phyloP scores from a whole-genome alignment of 768 basidiomycete genomes.

The Lentinula detonsa region DNA sequence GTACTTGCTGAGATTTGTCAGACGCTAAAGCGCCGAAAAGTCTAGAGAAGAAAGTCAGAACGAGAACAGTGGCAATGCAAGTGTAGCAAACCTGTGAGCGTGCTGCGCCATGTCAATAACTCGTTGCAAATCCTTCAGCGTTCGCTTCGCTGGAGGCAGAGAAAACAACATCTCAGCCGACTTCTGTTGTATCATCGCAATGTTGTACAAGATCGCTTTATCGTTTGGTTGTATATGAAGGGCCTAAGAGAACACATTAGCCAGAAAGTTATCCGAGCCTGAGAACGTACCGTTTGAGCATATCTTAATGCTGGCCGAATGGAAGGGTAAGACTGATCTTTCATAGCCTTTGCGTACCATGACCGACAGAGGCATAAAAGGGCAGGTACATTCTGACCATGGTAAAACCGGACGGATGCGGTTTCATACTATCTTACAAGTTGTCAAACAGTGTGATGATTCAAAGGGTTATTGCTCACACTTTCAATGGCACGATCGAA shows the following conservation, averaged over 20 bases:
- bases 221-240: conserved; percentile 80
- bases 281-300: conserved; percentile 60
- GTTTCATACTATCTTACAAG: conserved; percentile 74
- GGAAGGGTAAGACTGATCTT: conserved; percentile 75
- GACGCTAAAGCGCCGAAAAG: conserved; percentile 80
- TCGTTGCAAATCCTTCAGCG: conserved; percentile 70
- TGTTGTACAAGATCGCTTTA: conserved; percentile 89
- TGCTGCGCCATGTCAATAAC: conserved; percentile 78
- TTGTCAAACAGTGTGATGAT: background rate
- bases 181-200: conserved; percentile 98
- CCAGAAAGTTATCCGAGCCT: background rate
- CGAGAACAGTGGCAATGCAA: background rate
- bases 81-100: conserved; percentile 68
- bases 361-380: conserved; percentile 85
- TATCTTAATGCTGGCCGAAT: conserved; percentile 84
- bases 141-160: conserved; percentile 67
- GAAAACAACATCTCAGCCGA: conserved; percentile 85
- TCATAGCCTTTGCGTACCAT: conserved; percentile 92
- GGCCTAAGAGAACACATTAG: conserved; percentile 45
- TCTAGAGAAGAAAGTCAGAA: conserved; percentile 31
- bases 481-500: conserved; percentile 95
- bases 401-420: conserved; percentile 74
- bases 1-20: conserved; percentile 61
- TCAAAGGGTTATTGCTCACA: conserved; percentile 40
- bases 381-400: conserved; percentile 66